Evolutionary conservation across 1,284 basidiomycete species (phyloP).

Genomic region (Cystobasidium slooffiae): DNA sequence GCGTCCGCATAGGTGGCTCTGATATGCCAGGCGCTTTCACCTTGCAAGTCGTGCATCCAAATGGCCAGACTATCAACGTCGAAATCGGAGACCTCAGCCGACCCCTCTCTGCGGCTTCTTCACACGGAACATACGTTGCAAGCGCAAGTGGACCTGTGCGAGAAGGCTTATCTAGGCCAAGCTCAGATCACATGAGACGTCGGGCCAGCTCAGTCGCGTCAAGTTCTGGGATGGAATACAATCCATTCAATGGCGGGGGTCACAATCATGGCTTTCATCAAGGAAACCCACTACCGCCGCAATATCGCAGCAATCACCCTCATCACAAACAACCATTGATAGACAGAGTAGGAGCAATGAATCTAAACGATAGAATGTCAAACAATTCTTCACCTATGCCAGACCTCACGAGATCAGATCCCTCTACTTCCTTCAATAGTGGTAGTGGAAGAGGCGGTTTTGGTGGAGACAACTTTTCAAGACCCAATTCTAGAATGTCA

Average conservation of each 20-base stretch:
- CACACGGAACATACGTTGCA: not conserved
- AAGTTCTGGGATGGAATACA: constrained; percentile 26
- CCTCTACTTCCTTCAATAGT: not conserved
- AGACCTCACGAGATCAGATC: constrained; percentile 33
- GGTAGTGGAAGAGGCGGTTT: constrained; percentile 5
- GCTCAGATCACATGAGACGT: constrained; percentile 21
- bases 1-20: constrained; percentile 22
- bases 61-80: constrained; percentile 32
- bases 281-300: no score
- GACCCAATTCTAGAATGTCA: constrained; percentile 35
- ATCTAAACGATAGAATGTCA: not conserved
- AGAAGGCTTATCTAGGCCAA: constrained; percentile 19
- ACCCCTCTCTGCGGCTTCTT: constrained; percentile 22
- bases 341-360: constrained; percentile 23
- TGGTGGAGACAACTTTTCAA: constrained; percentile 14
- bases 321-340: not conserved
- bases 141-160: constrained; percentile 9
- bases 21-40: constrained; percentile 27
- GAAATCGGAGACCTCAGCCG: constrained; percentile 26
- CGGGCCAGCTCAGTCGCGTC: constrained; percentile 22
- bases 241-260: not conserved
- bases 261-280: not conserved
- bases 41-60: constrained; percentile 20
- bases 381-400: constrained; percentile 18
- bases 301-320: not conserved